Conservation (phyloP, 768 basidiomycete genomes). For the Myochromella boudieri region DNA sequence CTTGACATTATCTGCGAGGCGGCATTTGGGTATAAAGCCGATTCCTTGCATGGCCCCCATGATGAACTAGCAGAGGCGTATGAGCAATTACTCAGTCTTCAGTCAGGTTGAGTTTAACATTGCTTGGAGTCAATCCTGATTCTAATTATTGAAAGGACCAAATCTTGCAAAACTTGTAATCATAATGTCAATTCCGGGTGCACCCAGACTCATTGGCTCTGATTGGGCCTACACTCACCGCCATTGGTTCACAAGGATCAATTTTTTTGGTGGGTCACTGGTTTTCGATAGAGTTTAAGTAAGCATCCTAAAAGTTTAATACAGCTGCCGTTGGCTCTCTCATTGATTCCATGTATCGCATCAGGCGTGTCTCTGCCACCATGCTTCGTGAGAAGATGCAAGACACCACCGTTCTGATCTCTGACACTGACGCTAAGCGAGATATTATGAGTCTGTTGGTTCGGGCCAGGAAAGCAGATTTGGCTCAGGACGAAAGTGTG, state of each 20-base stretch:
- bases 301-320: neutral
- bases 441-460: slow-evolving; percentile 55
- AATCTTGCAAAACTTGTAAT: slow-evolving; percentile 37
- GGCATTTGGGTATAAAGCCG: slow-evolving; percentile 46
- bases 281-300: neutral
- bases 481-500: slow-evolving; percentile 28
- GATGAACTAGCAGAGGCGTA: slow-evolving; percentile 51
- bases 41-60: slow-evolving; percentile 43
- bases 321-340: slow-evolving; percentile 12
- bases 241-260: slow-evolving; percentile 19
- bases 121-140: neutral
- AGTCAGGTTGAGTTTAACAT: slow-evolving; percentile 27
- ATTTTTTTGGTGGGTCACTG: slow-evolving; percentile 7
- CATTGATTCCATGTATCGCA: slow-evolving; percentile 35
- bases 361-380: slow-evolving; percentile 35
- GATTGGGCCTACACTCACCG: slow-evolving; percentile 37
- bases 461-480: slow-evolving; percentile 38
- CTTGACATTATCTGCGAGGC: slow-evolving; percentile 54
- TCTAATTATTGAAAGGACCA: slow-evolving; percentile 15
- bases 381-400: slow-evolving; percentile 42
- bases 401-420: slow-evolving; percentile 30
- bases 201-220: slow-evolving; percentile 26
- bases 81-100: slow-evolving; percentile 39
- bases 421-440: slow-evolving; percentile 40
- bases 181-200: slow-evolving; percentile 37